These are phyloP conservation scores for Penicillium malachiteum DNA, from an alignment of 495 filamentous ascomycete species.

Conservation along the genomic window DNA sequence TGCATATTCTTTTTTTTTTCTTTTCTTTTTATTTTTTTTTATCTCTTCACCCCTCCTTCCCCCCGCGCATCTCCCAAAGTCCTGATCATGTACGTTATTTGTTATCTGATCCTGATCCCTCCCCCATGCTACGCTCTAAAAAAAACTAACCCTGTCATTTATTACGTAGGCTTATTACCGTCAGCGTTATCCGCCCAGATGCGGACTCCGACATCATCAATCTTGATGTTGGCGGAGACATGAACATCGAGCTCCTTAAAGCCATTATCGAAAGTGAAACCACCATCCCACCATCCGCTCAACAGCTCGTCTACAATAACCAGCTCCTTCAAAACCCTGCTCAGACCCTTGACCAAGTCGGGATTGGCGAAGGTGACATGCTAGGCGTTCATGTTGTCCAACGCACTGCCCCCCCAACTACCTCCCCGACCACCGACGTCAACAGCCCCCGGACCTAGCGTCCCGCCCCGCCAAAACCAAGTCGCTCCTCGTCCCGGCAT, in stretches of 20 bases:
- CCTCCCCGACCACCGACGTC: constrained; percentile 4
- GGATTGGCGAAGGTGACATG: constrained; percentile 89
- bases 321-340: constrained; percentile 71
- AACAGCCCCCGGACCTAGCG: constrained; percentile 23
- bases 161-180: constrained; percentile 70
- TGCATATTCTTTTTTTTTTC: neutral
- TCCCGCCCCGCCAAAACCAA: constrained; percentile 30
- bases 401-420: constrained; percentile 8
- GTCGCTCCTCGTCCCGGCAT: constrained; percentile 36
- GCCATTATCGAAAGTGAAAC: constrained; percentile 72
- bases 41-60: neutral
- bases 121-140: neutral
- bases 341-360: constrained; percentile 77
- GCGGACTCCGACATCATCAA: constrained; percentile 77
- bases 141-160: neutral
- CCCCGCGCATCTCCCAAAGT: neutral
- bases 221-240: constrained; percentile 78
- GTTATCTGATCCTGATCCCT: neutral
- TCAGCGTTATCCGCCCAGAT: constrained; percentile 74
- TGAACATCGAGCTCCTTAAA: constrained; percentile 85
- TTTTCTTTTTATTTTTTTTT: constrained; percentile 1
- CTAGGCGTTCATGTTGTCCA: constrained; percentile 73
- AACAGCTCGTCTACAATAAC: constrained; percentile 83
- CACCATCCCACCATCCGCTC: constrained; percentile 44
- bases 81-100: neutral